A percentile compares a stretch with the other conserved stretches of the same genome.
Conservation (phyloP, 345 rosid species). For the Adansonia digitata region DNA sequence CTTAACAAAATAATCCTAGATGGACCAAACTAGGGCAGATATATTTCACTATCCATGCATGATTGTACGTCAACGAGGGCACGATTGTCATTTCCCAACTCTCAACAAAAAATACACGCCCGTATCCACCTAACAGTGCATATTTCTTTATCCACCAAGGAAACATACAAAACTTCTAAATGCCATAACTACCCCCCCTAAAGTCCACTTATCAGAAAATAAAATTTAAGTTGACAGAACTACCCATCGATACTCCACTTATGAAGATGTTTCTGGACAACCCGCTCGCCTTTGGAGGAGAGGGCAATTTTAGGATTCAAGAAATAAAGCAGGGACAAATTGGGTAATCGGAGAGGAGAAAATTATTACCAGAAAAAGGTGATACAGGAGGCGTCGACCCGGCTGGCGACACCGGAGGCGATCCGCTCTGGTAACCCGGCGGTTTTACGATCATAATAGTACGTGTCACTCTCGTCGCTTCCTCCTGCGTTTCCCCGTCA, state of each 20-base stretch:
- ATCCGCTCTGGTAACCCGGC: conserved; percentile 67
- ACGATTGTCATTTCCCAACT: conserved; percentile 7
- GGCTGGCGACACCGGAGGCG: conserved; percentile 86
- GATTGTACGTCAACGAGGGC: conserved; percentile 17
- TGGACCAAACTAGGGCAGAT: not conserved
- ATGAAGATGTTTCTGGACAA: not conserved
- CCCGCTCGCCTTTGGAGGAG: conserved; percentile 2
- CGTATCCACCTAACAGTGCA: conserved; percentile 9
- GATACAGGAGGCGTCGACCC: conserved; percentile 81
- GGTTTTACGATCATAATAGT: conserved; percentile 88
- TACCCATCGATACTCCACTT: not conserved
- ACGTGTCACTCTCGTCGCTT: conserved; percentile 58
- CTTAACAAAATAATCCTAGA: not conserved
- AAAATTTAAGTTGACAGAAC: not conserved
- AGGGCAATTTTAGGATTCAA: not conserved
- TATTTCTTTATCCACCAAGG: conserved; percentile 5
- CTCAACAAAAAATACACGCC: not conserved
- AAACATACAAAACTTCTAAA: not conserved
- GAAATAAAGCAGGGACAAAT: not conserved
- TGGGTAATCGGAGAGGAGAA: not conserved
- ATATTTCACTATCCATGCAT: conserved; percentile 9
- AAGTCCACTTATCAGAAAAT: not conserved
- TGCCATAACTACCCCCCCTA: conserved; percentile 37
- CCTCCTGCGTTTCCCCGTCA: conserved; percentile 42
- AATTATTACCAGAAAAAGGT: conserved; percentile 68